A percentile compares a stretch with the other conserved stretches of the same genome.
These are phyloP conservation scores for Staphylotrichum tortipilum DNA, from an alignment of 495 filamentous ascomycete genomes.

Conservation along the genomic window DNA sequence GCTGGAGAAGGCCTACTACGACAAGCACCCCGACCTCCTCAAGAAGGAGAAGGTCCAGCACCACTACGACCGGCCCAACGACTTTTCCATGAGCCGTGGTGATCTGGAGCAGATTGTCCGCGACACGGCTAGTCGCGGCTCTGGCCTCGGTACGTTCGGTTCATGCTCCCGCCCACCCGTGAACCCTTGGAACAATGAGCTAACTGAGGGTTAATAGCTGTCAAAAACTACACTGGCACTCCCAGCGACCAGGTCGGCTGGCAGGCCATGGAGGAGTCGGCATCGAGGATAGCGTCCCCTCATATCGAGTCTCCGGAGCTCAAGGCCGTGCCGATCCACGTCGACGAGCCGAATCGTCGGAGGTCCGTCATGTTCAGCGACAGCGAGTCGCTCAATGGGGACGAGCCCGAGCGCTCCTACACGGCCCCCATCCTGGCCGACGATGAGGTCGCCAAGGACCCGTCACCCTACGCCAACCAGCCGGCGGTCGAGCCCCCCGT, in stretches of 20 bases:
- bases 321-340: slow-evolving; percentile 47
- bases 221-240: slow-evolving; percentile 48
- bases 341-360: slow-evolving; percentile 59
- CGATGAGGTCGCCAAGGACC: slow-evolving; percentile 80
- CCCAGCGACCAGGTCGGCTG: slow-evolving; percentile 75
- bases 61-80: slow-evolving; percentile 55
- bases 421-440: slow-evolving; percentile 79
- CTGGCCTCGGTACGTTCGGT: slow-evolving; percentile 55
- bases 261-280: slow-evolving; percentile 69
- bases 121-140: slow-evolving; percentile 55
- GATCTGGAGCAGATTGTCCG: slow-evolving; percentile 86
- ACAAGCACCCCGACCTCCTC: slow-evolving; percentile 74
- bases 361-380: slow-evolving; percentile 56
- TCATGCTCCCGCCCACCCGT: too few relatives aligned
- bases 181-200: background rate
- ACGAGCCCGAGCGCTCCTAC: slow-evolving; percentile 42
- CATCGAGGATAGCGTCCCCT: slow-evolving; percentile 60
- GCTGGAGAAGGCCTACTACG: slow-evolving; percentile 80
- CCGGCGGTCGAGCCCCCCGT: slow-evolving; percentile 62
- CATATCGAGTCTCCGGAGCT: slow-evolving; percentile 34
- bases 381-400: slow-evolving; percentile 25
- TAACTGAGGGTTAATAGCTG: slow-evolving; percentile 19
- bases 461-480: slow-evolving; percentile 42
- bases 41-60: slow-evolving; percentile 54
- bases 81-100: slow-evolving; percentile 84